Evolutionary conservation across 805 yeast species (phyloP), one percentile per base, ranked within the genome.

Genomic region (Wickerhamiella brachini): DNA sequence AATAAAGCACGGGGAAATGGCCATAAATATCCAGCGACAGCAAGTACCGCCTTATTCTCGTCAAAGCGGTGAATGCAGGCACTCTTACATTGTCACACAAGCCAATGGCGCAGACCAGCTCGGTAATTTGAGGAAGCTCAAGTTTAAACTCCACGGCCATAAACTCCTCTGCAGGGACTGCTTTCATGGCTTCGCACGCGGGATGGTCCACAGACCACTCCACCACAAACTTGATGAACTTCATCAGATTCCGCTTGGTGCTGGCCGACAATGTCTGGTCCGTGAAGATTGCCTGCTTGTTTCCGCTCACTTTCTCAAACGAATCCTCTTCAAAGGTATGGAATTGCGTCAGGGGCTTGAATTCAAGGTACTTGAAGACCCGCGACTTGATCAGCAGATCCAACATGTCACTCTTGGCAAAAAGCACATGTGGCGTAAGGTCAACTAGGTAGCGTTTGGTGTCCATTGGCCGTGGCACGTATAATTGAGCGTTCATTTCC

Each of bases 321-420:
- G 80, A 74, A 65, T 90, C 97, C 63, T 86, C 83, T 66, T 89
- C 96, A 68, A 77, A 93, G n/a, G 95, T 85, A 66, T 93, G 97
- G 70, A 90, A 89, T 56, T 81, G 83, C 45, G 86, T 78, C 56
- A 90, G 70, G 22, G 95, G 81, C 69, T 87, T 94, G 69, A 90
- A 90, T 66, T 93, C 97, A 63, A 93, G 73, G 67, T 90, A 90
- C 64, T 85, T 81, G 64, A 85, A 85, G 20, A 93, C 97, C 55
- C 95, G 77, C 48, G 94, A 81, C 64, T 85, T 83, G 54, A 89
- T 74, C 53, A 90, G 72, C 51, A 90, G 71, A 3, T 84, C 77
- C 56, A 90, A 72, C 59, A 93, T 72, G 65, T 89, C 96, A n/a
- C 93, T 82, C 66, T 82, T 80, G 39, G 96, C 93, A 68, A 93